These are phyloP conservation scores for Aureobasidium sp. DNA, from an alignment of 2,329 filamentous ascomycete species.

Conservation along the genomic window DNA sequence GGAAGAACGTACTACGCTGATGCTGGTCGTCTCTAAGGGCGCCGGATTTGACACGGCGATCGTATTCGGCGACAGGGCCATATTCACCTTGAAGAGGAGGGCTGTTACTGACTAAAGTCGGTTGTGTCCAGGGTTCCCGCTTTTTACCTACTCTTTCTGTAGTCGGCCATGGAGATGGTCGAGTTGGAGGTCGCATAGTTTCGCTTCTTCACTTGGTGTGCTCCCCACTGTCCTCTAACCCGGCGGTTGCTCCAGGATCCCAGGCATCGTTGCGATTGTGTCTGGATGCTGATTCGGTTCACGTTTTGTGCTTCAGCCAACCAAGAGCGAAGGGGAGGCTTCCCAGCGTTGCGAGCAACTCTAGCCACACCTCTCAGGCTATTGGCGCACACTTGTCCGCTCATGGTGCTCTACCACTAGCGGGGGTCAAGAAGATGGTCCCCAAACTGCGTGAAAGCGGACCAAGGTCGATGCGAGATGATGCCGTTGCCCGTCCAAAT, in stretches of 20 bases:
- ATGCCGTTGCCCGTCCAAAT: neutral
- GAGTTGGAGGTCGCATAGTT: conserved; percentile 14
- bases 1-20: conserved; percentile 59
- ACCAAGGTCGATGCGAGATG: neutral
- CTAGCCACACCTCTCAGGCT: neutral
- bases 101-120: conserved; percentile 1
- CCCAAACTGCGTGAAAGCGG: neutral
- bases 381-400: neutral
- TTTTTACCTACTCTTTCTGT: conserved; percentile 18
- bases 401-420: conserved; percentile 5
- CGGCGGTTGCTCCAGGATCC: conserved; percentile 9
- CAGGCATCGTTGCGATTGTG: conserved; percentile 2
- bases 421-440: neutral
- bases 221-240: neutral
- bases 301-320: neutral
- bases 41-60: conserved; percentile 65
- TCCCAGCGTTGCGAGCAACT: neutral
- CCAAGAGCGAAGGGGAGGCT: neutral
- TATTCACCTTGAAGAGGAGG: conserved; percentile 12
- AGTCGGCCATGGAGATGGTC: conserved; percentile 23
- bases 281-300: neutral
- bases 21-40: conserved; percentile 78
- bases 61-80: conserved; percentile 83
- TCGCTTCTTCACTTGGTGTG: neutral
- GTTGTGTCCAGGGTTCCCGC: neutral